Base-by-base conservation (phyloP, 345 rosid species). In the Citrus mangshanensis region DNA sequence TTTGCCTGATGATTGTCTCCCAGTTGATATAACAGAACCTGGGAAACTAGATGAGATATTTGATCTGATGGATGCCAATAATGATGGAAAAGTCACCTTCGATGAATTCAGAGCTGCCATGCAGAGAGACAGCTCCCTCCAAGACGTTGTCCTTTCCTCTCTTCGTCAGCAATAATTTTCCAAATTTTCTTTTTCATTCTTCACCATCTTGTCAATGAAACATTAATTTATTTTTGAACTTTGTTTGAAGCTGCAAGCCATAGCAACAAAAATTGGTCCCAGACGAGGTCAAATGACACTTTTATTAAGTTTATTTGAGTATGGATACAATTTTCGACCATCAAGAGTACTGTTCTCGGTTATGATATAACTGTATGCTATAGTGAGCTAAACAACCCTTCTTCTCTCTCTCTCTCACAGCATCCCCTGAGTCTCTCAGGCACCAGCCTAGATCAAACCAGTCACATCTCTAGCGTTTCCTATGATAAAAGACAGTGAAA, bases 41-140 rank as follows among this genome's bases (percentile, higher is more conserved):
- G 93, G 95, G 16, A 91, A 89, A 70, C 69, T 88, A 70, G 95
- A 91, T 49, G 95, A 86, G 80, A 85, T 89, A 73, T 91, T 91
- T 32, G 92, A 91, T 30, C 79, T 68, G 74, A 89, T 89, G 93
- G 93, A 91, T 79, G 91, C 92, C 60, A 89, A 87, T 81, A 87
- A 85, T 7, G 95, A 91, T 38, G 93, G 93, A 21, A 88, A 88
- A 81, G 91, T 91, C 60, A 87, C 92, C 18, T 89, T 88, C 32
- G 95, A 91, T 5, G 93, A 91, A 85, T 91, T 91, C 84, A 91
- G 87, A 80, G 89, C 89, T 35, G 93, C 93, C 12, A 86, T 89
- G 95, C 81, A 87, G 83, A 82, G 89, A 76, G 93, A 91, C 79
- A 87, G 92, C 87, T 91, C 90, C 46, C 91, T 89, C 25, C 88